Conservation (phyloP, 2,329 filamentous ascomycete species). For the Dothidotthia symphoricarpi region DNA sequence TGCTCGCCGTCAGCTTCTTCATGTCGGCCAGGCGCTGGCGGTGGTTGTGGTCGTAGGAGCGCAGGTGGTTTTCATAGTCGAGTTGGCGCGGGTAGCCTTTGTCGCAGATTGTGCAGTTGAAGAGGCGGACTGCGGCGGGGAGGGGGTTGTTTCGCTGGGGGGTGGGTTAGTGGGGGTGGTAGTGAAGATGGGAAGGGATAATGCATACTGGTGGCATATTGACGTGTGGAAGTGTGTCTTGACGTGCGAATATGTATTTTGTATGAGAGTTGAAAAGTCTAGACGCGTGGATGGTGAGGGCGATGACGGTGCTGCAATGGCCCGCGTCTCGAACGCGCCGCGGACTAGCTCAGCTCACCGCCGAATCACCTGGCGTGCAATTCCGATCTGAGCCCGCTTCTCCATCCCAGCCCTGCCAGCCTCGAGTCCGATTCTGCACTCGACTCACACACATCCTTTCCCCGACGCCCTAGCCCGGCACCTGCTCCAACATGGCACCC, state of each 20-base stretch:
- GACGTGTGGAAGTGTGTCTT: not conserved
- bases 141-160: slow-evolving; percentile 47
- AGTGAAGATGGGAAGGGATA: not conserved
- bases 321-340: slow-evolving; percentile 6
- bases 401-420: too few species aligned
- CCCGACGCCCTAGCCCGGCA: too few species aligned
- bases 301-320: slow-evolving; percentile 7
- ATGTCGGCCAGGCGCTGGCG: slow-evolving; percentile 72
- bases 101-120: slow-evolving; percentile 67
- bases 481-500: too few species aligned
- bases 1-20: slow-evolving; percentile 58
- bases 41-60: slow-evolving; percentile 93
- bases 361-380: too few species aligned
- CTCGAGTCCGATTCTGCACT: too few species aligned
- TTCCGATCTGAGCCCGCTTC: too few species aligned
- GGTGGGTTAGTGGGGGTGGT: not conserved
- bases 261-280: too few species aligned
- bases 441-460: too few species aligned
- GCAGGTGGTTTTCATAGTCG: slow-evolving; percentile 92
- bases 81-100: slow-evolving; percentile 96
- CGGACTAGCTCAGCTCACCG: slow-evolving; percentile 13
- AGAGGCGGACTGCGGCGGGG: slow-evolving; percentile 39
- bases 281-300: too few species aligned
- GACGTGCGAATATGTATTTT: too few species aligned
- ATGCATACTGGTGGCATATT: slow-evolving; percentile 21